A percentile compares a stretch with the other conserved stretches of the same genome.
phyloP scores from a whole-genome alignment of 495 filamentous ascomycete species.

The Aspergillus sclerotiicarbonarius region DNA sequence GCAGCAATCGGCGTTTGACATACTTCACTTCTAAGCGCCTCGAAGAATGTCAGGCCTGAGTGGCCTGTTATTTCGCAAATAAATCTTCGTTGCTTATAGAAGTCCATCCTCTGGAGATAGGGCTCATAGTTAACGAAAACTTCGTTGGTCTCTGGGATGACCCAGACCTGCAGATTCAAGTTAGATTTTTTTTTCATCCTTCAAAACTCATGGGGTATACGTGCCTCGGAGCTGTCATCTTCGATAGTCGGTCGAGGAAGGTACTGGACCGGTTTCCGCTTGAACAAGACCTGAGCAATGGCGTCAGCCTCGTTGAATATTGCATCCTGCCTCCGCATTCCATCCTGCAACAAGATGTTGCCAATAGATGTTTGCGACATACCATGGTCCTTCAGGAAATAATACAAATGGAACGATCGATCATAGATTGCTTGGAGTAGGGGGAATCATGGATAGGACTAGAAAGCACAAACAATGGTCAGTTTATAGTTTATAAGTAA shows the following conservation, averaged over 20 bases:
- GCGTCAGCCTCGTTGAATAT: conserved; percentile 21
- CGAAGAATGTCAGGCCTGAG: conserved; percentile 89
- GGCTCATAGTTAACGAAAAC: conserved; percentile 86
- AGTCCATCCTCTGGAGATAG: conserved; percentile 85
- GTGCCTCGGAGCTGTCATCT: conserved; percentile 78
- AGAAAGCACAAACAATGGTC: neutral
- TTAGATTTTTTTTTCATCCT: conserved; percentile 8
- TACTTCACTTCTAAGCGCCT: conserved; percentile 92
- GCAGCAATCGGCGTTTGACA: conserved; percentile 22
- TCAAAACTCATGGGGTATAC: conserved; percentile 15
- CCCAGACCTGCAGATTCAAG: conserved; percentile 69
- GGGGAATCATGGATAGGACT: conserved; percentile 6
- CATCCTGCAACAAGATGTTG: neutral
- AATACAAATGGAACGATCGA: conserved; percentile 29
- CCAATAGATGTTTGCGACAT: conserved; percentile 9
- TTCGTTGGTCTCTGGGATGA: conserved; percentile 85
- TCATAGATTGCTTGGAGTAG: conserved; percentile 20
- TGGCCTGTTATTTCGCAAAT: conserved; percentile 95
- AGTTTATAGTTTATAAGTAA: conserved; percentile 10
- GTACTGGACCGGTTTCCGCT: conserved; percentile 91
- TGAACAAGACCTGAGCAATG: conserved; percentile 75
- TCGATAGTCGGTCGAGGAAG: conserved; percentile 68
- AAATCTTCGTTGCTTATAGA: conserved; percentile 90
- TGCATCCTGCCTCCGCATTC: neutral
- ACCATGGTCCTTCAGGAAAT: conserved; percentile 39